phyloP scores from a whole-genome alignment of 345 rosid species.

The Aquilaria malaccensis region DNA sequence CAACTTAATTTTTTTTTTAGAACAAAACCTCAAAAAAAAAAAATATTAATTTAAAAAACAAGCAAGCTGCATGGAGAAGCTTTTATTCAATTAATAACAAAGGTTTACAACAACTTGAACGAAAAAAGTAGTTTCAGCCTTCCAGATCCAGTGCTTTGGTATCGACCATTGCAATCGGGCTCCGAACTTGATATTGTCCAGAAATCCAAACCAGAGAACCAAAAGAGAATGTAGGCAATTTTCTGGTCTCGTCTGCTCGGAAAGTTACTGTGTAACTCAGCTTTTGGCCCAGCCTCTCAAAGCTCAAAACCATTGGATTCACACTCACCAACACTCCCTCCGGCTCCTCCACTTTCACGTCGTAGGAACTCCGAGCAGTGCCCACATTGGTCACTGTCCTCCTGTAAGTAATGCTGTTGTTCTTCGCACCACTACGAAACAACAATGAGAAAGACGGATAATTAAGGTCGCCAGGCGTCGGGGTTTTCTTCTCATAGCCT shows the following conservation, averaged over 20 bases:
- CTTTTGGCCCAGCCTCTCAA: conserved; percentile 35
- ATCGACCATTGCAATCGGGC: conserved; percentile 37
- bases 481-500: neutral
- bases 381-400: conserved; percentile 53
- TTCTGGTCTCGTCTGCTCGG: neutral
- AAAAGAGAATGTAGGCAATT: conserved; percentile 23
- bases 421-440: conserved; percentile 14
- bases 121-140: too few relatives aligned
- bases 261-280: conserved; percentile 51
- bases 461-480: conserved; percentile 40
- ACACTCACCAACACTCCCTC: conserved; percentile 28
- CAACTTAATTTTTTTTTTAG: too few relatives aligned
- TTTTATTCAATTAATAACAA: too few relatives aligned
- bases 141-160: too few relatives aligned
- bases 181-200: conserved; percentile 44
- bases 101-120: too few relatives aligned
- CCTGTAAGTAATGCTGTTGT: conserved; percentile 13
- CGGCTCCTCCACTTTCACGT: conserved; percentile 32
- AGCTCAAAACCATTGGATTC: conserved; percentile 29
- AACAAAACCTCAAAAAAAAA: too few relatives aligned
- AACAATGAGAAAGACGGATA: conserved; percentile 54
- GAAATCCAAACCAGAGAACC: conserved; percentile 61
- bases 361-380: conserved; percentile 12
- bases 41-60: too few relatives aligned
- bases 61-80: too few relatives aligned